These are phyloP conservation scores for Aquanectria penicillioides DNA, from an alignment of 2,329 filamentous ascomycete genomes.

Conservation along the genomic window DNA sequence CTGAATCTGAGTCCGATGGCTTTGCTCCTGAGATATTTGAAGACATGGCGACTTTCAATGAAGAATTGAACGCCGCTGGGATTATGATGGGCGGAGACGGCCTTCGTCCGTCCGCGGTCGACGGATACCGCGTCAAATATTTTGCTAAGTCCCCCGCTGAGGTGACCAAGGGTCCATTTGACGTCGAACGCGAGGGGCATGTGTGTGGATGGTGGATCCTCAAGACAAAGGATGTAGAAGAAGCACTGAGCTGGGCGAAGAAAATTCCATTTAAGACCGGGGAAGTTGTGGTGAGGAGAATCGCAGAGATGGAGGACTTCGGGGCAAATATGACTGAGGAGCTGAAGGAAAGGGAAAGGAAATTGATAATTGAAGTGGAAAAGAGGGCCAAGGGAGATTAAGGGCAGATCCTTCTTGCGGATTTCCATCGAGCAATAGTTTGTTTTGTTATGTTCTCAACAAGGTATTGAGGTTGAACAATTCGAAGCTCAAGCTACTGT, in stretches of 20 bases:
- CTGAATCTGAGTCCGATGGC: conserved; percentile 35
- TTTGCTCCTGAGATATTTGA: conserved; percentile 32
- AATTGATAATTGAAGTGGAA: conserved; percentile 3
- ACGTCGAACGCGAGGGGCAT: conserved; percentile 36
- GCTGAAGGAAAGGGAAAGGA: conserved; percentile 26
- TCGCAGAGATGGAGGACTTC: conserved; percentile 36
- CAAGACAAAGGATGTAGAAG: conserved; percentile 40
- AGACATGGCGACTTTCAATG: conserved; percentile 42
- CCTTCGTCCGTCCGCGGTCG: conserved; percentile 37
- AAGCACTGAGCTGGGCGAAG: conserved; percentile 45
- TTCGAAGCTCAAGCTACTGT: too few species aligned
- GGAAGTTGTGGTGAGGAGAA: conserved; percentile 38
- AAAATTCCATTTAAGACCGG: conserved; percentile 39
- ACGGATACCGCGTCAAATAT: conserved; percentile 43
- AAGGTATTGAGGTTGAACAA: too few species aligned
- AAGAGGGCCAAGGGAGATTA: not conserved
- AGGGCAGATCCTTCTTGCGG: not conserved
- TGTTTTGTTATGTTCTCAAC: too few species aligned
- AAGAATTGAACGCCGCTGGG: conserved; percentile 39
- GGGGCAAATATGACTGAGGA: conserved; percentile 29
- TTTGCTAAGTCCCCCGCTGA: conserved; percentile 27
- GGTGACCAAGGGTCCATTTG: conserved; percentile 43
- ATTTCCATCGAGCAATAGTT: not conserved
- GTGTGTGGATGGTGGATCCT: conserved; percentile 47
- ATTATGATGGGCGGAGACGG: conserved; percentile 42